A percentile compares a stretch with the other conserved stretches of the same genome.
Evolutionary conservation across 2,329 filamentous ascomycete genomes (phyloP).

Genomic region (Tothia fuscella): DNA sequence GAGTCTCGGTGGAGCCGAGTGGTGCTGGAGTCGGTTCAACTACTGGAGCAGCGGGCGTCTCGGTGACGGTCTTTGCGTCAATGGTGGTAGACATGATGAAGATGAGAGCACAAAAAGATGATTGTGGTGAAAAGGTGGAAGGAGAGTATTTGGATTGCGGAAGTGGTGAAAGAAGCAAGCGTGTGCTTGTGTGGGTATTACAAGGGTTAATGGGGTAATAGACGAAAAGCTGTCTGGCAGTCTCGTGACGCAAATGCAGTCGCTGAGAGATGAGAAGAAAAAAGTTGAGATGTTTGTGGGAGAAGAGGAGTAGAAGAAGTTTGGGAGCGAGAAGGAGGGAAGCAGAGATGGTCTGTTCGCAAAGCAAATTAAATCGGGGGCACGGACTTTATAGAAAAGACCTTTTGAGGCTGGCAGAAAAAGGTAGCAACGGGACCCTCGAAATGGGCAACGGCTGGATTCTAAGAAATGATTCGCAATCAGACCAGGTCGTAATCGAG

Average conservation of each 20-base stretch:
- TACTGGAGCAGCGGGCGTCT: constrained; percentile 7
- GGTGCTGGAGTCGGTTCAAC: constrained; percentile 8
- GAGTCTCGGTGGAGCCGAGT: neutral
- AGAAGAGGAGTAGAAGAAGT: neutral
- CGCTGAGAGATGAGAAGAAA: neutral
- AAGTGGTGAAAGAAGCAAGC: neutral
- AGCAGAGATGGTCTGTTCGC: neutral
- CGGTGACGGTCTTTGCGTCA: constrained; percentile 3
- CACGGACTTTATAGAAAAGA: too few species aligned
- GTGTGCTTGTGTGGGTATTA: neutral
- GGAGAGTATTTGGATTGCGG: neutral
- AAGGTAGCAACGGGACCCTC: too few species aligned
- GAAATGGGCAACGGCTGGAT: too few species aligned
- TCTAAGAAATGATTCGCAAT: too few species aligned
- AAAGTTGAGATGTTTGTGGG: neutral
- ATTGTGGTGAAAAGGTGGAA: neutral
- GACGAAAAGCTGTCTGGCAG: constrained; percentile 4
- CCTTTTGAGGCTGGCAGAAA: too few species aligned
- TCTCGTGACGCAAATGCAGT: neutral
- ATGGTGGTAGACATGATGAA: constrained; percentile 5
- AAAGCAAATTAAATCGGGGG: too few species aligned
- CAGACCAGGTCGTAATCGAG: too few species aligned
- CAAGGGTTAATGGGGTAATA: neutral
- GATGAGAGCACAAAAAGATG: neutral
- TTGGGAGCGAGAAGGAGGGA: neutral